Evolutionary conservation across 2,329 filamentous ascomycete genomes (phyloP), one percentile per base, ranked within the genome.

Genomic region (Paracorniculantispora psalliotae): DNA sequence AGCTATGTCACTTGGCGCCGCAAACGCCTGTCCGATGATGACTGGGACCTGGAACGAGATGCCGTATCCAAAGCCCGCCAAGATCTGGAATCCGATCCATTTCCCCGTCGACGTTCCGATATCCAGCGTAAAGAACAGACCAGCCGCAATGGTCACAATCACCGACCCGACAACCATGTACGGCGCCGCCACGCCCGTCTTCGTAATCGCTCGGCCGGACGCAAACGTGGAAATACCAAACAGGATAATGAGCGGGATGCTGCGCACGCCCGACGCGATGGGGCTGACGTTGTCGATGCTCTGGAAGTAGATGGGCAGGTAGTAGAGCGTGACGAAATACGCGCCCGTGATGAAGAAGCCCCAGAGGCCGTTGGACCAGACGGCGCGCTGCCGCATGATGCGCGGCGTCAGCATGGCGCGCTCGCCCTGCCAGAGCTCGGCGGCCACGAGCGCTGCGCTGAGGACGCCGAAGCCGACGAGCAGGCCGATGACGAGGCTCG

Each of bases 21-120:
- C 65, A 4, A 68, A 66, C 2, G 62, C 66, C 54, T 77, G 74
- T 2, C 71, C 68, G 15, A 72, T 72, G 37, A 75, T 73, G 59
- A 78, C 73, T 3, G 75, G 74, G 2, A 77, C 67, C 59, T 79
- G 73, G 17, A 71, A 65, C 1, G 63, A 69, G 2, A 66, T 60
- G 3, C 75, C 77, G 10, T 67, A 68, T 2, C 72, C 76, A 7
- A 75, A 64, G 8, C 77, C 77, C 21, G 67, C 67, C 4, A 79
- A 60, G 13, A 79, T 65, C 63, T 79, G 76, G 59, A 76, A 79
- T 2, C 75, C 76, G 25, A 79, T 73, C 75, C 76, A 79, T 28
- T 67, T 66, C 10, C 62, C 70, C 0, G 66, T 64, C 12, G 65
- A 51, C 17, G 71, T 69, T 23, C 63, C 59, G 17, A 69, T 60